Conservation (phyloP, 2,329 filamentous ascomycete species). For the Fusarium veterinarium region DNA sequence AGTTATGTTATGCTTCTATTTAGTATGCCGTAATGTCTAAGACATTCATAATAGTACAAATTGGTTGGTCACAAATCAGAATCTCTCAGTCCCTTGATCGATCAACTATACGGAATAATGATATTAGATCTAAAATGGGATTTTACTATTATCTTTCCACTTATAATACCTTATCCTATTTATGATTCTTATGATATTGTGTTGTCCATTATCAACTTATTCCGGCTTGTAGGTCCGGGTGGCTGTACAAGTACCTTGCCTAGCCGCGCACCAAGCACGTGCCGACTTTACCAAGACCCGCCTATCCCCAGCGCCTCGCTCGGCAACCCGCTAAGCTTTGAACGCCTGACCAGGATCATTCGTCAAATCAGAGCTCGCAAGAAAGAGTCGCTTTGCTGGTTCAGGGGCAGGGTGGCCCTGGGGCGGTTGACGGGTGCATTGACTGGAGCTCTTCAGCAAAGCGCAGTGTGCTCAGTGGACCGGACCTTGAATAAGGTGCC, state of each 20-base stretch:
- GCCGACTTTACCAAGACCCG: slow-evolving; percentile 16
- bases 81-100: not conserved
- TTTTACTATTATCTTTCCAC: not conserved
- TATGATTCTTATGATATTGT: not conserved
- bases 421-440: slow-evolving; percentile 15
- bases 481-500: slow-evolving; percentile 16
- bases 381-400: slow-evolving; percentile 19
- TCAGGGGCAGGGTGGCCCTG: slow-evolving; percentile 39
- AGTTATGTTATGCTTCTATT: not conserved
- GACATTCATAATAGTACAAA: not conserved
- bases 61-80: not conserved
- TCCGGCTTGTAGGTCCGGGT: slow-evolving; percentile 11
- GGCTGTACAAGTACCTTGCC: slow-evolving; percentile 5
- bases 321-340: slow-evolving; percentile 39
- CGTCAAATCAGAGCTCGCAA: slow-evolving; percentile 31
- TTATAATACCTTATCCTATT: not conserved
- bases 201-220: slow-evolving; percentile 9
- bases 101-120: not conserved
- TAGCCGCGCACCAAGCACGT: slow-evolving; percentile 13
- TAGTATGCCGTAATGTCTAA: not conserved
- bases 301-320: slow-evolving; percentile 39
- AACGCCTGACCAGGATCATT: slow-evolving; percentile 10
- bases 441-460: slow-evolving; percentile 7
- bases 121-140: not conserved
- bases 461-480: slow-evolving; percentile 26